Evolutionary conservation across 2,329 filamentous ascomycete genomes (phyloP), one percentile per base, ranked within the genome.

Genomic region (Elsinoe necatrix): DNA sequence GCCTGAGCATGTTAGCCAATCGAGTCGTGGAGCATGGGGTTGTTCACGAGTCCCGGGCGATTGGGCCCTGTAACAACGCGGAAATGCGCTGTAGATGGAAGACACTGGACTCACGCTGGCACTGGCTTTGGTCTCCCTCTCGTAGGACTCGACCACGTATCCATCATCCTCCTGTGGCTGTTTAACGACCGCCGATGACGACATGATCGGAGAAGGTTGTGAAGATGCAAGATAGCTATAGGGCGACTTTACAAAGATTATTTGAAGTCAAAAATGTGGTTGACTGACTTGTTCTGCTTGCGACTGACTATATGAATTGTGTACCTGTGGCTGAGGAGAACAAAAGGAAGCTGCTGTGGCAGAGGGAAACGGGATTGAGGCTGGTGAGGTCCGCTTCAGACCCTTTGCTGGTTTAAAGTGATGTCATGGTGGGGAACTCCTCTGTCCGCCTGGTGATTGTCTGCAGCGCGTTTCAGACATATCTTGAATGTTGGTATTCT

Each of bases 71-170:
- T n/a, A n/a, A n/a, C 35, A 31, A 9, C 6, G 11, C 6, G 23
- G 21, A 8, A 27, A 27, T 6, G n/a, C 25, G 16, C 47, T 23
- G 12, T 39, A 42, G 34, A 6, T 1, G 34, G 41, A 34, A 9
- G 37, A 16, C 7, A 45, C 12, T 18, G 4, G 35, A 61, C 66
- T 57, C 59, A 69, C 68, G 58, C 64, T 68, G 7, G 66, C 68
- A 52, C 65, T 69, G 14, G 67, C 62, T 55, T 64, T 68, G 16
- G 62, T 57, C 57, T 70, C 67, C 42, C 63, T 64, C 41, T 56
- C 54, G 20, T 47, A 45, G 9, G 54, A 56, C 27, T 56, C 54
- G 41, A 56, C 29, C 20, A 48, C 54, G 23, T 48, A 47, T 9
- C 54, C 42, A 48, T 54, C 34, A 41, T 64, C 62, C 51, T 69